Evolutionary conservation across 768 basidiomycete species (phyloP).

Genomic region (Mycena belliarum): DNA sequence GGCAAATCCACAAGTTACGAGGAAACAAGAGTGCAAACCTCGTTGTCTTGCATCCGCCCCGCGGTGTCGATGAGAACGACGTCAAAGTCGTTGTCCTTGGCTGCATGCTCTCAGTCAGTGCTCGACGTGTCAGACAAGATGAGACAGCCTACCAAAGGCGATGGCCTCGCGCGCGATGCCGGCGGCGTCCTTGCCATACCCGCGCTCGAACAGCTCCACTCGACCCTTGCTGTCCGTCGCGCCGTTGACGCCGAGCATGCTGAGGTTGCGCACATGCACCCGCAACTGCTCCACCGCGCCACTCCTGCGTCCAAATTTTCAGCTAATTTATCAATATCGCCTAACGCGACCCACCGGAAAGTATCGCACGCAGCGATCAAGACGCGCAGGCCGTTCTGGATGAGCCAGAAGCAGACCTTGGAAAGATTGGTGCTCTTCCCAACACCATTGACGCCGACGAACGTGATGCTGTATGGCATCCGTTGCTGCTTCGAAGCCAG

Average conservation of each 20-base stretch:
- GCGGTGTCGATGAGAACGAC: constrained; percentile 98
- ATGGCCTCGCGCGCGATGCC: constrained; percentile 97
- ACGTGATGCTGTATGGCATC: constrained; percentile 89
- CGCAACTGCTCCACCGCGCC: constrained; percentile 98
- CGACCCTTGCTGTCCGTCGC: constrained; percentile 68
- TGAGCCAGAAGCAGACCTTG: constrained; percentile 98
- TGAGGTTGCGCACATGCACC: constrained; percentile 93
- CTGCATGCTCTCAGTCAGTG: constrained; percentile 39
- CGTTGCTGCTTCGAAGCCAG: constrained; percentile 75
- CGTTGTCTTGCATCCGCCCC: constrained; percentile 99
- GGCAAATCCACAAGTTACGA: neutral
- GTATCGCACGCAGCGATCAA: constrained; percentile 99
- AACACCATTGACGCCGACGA: constrained; percentile 98
- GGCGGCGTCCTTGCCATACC: constrained; percentile 99
- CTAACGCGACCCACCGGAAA: constrained; percentile 61
- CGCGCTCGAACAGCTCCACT: constrained; percentile 93
- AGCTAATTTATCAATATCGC: neutral
- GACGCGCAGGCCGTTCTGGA: constrained; percentile 91
- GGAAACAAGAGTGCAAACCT: constrained; percentile 48
- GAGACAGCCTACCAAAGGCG: constrained; percentile 62
- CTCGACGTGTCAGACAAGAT: neutral
- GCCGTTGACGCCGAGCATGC: constrained; percentile 75
- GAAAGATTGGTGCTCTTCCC: constrained; percentile 98
- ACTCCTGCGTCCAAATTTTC: constrained; percentile 49
- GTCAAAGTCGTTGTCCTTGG: constrained; percentile 88